phyloP scores from a whole-genome alignment of 495 filamentous ascomycete species.

The Umbilicaria muhlenbergii region DNA sequence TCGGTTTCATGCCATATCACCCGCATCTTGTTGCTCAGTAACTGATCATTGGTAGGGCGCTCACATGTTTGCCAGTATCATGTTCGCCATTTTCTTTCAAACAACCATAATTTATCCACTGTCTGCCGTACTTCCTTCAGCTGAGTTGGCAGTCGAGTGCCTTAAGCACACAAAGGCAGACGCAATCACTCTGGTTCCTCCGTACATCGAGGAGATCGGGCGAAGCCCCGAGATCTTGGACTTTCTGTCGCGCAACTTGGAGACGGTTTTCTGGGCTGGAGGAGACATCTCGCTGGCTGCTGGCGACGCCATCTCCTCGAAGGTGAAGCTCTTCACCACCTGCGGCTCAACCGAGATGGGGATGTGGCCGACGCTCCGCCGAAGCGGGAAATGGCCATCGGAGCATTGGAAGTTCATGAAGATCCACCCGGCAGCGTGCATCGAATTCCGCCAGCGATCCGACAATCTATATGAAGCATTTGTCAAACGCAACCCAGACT shows the following conservation, averaged over 20 bases:
- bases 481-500: slow-evolving; percentile 25
- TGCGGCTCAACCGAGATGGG: slow-evolving; percentile 25
- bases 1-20: background rate
- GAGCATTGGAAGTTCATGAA: slow-evolving; percentile 38
- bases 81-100: slow-evolving; percentile 14
- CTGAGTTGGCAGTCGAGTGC: slow-evolving; percentile 14
- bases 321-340: slow-evolving; percentile 16
- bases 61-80: slow-evolving; percentile 11
- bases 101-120: slow-evolving; percentile 16
- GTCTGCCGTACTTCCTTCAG: slow-evolving; percentile 15
- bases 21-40: background rate
- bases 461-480: slow-evolving; percentile 31
- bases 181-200: slow-evolving; percentile 10
- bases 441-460: slow-evolving; percentile 21
- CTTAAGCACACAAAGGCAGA: background rate
- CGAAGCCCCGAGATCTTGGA: slow-evolving; percentile 18
- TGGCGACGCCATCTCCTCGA: slow-evolving; percentile 20
- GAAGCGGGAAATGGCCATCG: slow-evolving; percentile 3
- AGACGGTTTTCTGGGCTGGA: slow-evolving; percentile 18
- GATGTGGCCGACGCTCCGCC: slow-evolving; percentile 12
- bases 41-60: slow-evolving; percentile 14
- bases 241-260: slow-evolving; percentile 15
- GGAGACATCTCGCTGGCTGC: slow-evolving; percentile 16
- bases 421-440: slow-evolving; percentile 23
- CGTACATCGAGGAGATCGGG: slow-evolving; percentile 18